Evolutionary conservation across 1,284 basidiomycete genomes (phyloP), one percentile per base, ranked within the genome.

Genomic region (Rhodotorula sp.): DNA sequence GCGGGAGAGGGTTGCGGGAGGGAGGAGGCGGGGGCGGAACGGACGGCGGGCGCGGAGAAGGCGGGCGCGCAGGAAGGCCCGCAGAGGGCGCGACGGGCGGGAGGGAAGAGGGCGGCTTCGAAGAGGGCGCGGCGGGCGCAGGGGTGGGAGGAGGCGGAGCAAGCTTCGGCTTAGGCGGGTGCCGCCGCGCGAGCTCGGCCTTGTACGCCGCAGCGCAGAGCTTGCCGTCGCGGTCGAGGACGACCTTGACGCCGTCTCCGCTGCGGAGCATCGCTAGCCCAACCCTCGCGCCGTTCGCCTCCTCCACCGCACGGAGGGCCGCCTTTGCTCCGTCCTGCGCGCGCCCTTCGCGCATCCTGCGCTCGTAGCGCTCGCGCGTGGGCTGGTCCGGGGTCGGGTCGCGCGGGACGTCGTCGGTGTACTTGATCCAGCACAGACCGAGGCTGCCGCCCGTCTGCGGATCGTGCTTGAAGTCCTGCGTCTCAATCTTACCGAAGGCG

Each of bases 401-500:
- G 25, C 69, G 72, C 41, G 79, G 81, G 19, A 78, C 78, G 67
- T 82, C 79, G 71, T 83, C 80, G 32, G 76, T 81, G 80, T 87
- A 97, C 73, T 87, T 88, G 77, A 97, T 86, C 79, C 87, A 88
- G 64, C 91, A 88, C 54, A 97, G 88, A 12, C 94, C 94, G 7
- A 97, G 85, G 25, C 90, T 88, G 72, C 88, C 89, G 22, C 94
- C 94, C 32, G 89, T 93, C 64, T 86, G 85, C 60, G 87, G 86
- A 82, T 97, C 91, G 72, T 91, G 87, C 80, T 94, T 91, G 50
- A 90, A 87, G 74, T 94, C 90, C 69, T 91, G 89, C 21, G 88
- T 86, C 19, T 85, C 79, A 77, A 96, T 85, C 21, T 84, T 80
- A 3, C 94, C 95, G 78, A 91, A 86, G 21, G 83, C 78, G 8